These are phyloP conservation scores for Psilocybe subaeruginosa DNA, from an alignment of 768 basidiomycete genomes.

Conservation along the genomic window DNA sequence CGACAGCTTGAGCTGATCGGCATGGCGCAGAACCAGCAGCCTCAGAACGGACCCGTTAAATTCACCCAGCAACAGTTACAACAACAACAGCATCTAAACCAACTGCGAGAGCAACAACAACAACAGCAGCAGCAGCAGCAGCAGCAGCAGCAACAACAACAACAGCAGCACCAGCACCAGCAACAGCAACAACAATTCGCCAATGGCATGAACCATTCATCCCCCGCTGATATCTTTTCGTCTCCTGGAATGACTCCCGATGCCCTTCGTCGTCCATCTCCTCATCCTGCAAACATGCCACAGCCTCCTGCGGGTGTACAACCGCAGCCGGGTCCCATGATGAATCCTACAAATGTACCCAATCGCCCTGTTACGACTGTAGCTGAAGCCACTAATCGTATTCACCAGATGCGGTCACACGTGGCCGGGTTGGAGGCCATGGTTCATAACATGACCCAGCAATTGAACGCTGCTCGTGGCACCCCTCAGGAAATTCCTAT, in stretches of 20 bases:
- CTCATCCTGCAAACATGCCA: slow-evolving; percentile 38
- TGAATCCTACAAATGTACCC: background rate
- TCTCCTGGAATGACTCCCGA: slow-evolving; percentile 47
- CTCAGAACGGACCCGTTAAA: slow-evolving; percentile 8
- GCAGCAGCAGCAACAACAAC: slow-evolving; percentile 36
- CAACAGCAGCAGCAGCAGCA: slow-evolving; percentile 33
- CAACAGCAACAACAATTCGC: slow-evolving; percentile 35
- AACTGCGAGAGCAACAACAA: slow-evolving; percentile 34
- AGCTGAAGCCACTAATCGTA: slow-evolving; percentile 7
- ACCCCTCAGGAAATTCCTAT: slow-evolving; percentile 16
- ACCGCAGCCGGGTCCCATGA: slow-evolving; percentile 7
- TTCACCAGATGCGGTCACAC: slow-evolving; percentile 6
- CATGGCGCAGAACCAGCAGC: slow-evolving; percentile 45
- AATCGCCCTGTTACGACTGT: background rate
- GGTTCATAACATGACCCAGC: background rate
- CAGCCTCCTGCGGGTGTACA: slow-evolving; percentile 1
- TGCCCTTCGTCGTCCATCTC: slow-evolving; percentile 52
- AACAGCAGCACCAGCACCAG: slow-evolving; percentile 31
- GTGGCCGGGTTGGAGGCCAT: slow-evolving; percentile 14
- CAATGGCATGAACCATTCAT: slow-evolving; percentile 38
- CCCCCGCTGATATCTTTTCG: slow-evolving; percentile 49
- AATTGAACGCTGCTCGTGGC: slow-evolving; percentile 7
- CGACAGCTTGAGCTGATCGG: slow-evolving; percentile 51
- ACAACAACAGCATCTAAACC: slow-evolving; percentile 32
- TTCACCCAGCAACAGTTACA: slow-evolving; percentile 30